phyloP scores from a whole-genome alignment of 495 filamentous ascomycete genomes.

The Aspergillus coremiiformis region DNA sequence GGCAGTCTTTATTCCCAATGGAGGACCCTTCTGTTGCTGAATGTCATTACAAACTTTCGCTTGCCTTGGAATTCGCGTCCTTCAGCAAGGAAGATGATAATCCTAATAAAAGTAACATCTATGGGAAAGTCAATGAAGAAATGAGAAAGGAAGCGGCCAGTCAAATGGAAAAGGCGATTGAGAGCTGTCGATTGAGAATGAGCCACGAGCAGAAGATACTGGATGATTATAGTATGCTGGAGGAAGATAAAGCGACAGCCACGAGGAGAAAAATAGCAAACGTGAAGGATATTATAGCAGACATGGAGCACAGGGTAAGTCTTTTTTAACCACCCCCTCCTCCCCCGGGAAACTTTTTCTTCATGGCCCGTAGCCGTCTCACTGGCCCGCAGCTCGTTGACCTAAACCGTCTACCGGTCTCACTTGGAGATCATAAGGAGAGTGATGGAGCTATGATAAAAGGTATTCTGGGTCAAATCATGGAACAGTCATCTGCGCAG shows the following conservation, averaged over 20 bases:
- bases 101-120: constrained; percentile 18
- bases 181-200: constrained; percentile 68
- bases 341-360: constrained; percentile 3
- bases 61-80: constrained; percentile 89
- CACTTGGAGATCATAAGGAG: constrained; percentile 46
- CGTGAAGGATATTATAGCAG: constrained; percentile 75
- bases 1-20: constrained; percentile 64
- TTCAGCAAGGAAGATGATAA: constrained; percentile 56
- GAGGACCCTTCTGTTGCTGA: constrained; percentile 82
- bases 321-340: neutral
- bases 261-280: constrained; percentile 64
- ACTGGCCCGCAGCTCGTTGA: constrained; percentile 56
- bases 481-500: constrained; percentile 57
- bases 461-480: constrained; percentile 65
- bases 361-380: constrained; percentile 8
- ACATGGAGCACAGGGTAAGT: constrained; percentile 78
- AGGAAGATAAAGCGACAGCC: constrained; percentile 42
- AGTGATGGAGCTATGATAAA: constrained; percentile 44
- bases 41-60: constrained; percentile 90
- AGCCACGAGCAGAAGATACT: constrained; percentile 62
- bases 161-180: constrained; percentile 77
- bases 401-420: constrained; percentile 61
- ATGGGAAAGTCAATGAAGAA: constrained; percentile 48
- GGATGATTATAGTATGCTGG: constrained; percentile 45
- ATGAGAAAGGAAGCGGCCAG: constrained; percentile 67